Evolutionary conservation across 768 basidiomycete genomes (phyloP).

Genomic region (Amanita molliuscula): DNA sequence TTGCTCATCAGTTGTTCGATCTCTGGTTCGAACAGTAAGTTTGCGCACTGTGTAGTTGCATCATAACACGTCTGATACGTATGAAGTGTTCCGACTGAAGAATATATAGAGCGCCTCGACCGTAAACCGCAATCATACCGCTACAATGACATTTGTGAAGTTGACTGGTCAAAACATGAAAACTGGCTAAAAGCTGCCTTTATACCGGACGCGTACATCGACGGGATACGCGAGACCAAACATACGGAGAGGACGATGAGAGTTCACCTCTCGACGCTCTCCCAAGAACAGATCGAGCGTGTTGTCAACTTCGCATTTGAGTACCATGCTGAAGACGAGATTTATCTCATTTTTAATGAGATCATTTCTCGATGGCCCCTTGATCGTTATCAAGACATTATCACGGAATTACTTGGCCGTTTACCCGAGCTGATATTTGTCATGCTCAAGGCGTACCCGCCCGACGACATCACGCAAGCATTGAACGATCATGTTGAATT

Average conservation of each 20-base stretch:
- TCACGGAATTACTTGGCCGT: conserved; percentile 33
- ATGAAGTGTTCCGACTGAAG: conserved; percentile 36
- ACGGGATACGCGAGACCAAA: conserved; percentile 8
- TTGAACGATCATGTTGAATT: conserved; percentile 22
- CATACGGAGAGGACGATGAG: conserved; percentile 19
- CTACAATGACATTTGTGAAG: conserved; percentile 27
- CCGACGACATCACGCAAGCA: conserved; percentile 20
- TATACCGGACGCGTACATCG: conserved; percentile 11
- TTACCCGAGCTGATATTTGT: conserved; percentile 46
- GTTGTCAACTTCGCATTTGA: conserved; percentile 30
- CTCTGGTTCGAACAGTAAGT: conserved; percentile 59
- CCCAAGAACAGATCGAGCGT: conserved; percentile 18
- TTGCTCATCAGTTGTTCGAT: conserved; percentile 60
- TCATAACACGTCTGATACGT: neutral
- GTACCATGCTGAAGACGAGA: conserved; percentile 45
- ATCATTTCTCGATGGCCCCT: conserved; percentile 22
- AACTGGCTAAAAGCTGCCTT: conserved; percentile 20
- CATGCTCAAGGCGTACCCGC: conserved; percentile 37
- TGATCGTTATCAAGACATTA: conserved; percentile 11
- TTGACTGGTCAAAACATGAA: conserved; percentile 27
- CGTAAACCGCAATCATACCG: conserved; percentile 30
- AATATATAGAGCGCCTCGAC: conserved; percentile 35
- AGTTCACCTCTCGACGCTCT: conserved; percentile 15
- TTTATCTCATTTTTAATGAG: conserved; percentile 39
- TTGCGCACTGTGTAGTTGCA: too few species aligned